Conservation (phyloP, 2,329 filamentous ascomycete species). For the Ophiostoma piceae region DNA sequence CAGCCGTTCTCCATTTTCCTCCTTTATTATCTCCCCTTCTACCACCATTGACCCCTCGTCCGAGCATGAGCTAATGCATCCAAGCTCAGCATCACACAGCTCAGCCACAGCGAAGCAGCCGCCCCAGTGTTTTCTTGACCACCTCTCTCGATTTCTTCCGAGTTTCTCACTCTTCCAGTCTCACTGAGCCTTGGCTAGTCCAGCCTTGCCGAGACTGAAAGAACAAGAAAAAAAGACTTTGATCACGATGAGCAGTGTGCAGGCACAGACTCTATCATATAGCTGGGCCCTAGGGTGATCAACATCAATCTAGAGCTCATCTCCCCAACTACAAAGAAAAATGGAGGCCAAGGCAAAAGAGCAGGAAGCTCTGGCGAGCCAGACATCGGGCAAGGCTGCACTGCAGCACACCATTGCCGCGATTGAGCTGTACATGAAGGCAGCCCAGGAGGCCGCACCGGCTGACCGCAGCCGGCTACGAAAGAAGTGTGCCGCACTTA, state of each 20-base stretch:
- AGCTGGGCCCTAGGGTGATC: slow-evolving; percentile 15
- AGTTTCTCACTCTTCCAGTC: neutral
- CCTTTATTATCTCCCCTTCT: neutral
- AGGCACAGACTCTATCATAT: slow-evolving; percentile 10
- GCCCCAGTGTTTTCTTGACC: neutral
- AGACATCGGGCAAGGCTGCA: slow-evolving; percentile 47
- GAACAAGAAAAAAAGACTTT: neutral
- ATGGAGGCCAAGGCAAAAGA: slow-evolving; percentile 26
- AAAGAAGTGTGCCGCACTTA: slow-evolving; percentile 62
- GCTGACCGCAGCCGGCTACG: slow-evolving; percentile 62
- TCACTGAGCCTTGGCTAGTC: neutral
- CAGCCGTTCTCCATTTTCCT: no score
- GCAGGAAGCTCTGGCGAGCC: slow-evolving; percentile 25
- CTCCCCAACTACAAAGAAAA: neutral
- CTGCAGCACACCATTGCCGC: slow-evolving; percentile 70
- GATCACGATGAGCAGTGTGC: slow-evolving; percentile 10
- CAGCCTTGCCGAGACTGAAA: neutral
- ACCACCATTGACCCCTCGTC: neutral
- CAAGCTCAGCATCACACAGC: slow-evolving; percentile 5
- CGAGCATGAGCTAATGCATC: slow-evolving; percentile 10
- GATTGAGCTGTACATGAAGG: slow-evolving; percentile 76
- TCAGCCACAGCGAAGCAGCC: neutral
- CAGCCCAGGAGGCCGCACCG: slow-evolving; percentile 58
- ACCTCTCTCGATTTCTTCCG: no score
- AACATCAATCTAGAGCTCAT: neutral